Percentiles rank a stretch among this genome's conserved stretches.
phyloP scores from a whole-genome alignment of 371 early-diverging fungal species.

The Mortierella sp. region DNA sequence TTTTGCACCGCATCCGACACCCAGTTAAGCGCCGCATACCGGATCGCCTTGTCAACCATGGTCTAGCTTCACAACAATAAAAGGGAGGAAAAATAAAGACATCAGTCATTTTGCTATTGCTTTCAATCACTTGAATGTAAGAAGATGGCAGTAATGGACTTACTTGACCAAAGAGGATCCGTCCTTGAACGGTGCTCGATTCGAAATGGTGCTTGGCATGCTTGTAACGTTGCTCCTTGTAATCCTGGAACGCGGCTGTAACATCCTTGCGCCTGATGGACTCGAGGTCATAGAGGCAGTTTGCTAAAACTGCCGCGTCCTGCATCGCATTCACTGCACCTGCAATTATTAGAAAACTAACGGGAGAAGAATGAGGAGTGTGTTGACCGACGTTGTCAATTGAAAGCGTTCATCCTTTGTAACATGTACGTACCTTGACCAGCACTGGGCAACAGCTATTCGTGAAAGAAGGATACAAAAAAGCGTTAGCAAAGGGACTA shows the following conservation, averaged over 20 bases:
- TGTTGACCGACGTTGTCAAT: background rate
- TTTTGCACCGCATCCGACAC: background rate
- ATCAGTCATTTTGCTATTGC: background rate
- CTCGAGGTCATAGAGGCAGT: background rate
- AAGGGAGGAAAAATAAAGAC: background rate
- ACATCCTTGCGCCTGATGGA: background rate
- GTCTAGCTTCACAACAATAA: background rate
- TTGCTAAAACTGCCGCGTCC: background rate
- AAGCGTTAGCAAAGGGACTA: background rate
- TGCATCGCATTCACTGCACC: constrained; percentile 7
- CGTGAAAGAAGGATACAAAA: background rate
- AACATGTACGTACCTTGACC: background rate
- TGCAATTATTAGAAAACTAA: background rate
- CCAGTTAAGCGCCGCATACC: background rate
- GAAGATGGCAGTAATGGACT: background rate
- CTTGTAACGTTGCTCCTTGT: background rate
- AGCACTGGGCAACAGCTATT: background rate
- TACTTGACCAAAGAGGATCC: constrained; percentile 1
- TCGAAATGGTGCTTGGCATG: background rate
- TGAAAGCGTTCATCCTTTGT: no score
- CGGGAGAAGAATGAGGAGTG: background rate
- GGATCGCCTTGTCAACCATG: background rate
- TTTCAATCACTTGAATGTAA: no score
- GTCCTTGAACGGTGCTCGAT: background rate
- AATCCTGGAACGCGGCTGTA: background rate